Conservation (phyloP, 2,329 filamentous ascomycete species). For the Alternaria consortialis region DNA sequence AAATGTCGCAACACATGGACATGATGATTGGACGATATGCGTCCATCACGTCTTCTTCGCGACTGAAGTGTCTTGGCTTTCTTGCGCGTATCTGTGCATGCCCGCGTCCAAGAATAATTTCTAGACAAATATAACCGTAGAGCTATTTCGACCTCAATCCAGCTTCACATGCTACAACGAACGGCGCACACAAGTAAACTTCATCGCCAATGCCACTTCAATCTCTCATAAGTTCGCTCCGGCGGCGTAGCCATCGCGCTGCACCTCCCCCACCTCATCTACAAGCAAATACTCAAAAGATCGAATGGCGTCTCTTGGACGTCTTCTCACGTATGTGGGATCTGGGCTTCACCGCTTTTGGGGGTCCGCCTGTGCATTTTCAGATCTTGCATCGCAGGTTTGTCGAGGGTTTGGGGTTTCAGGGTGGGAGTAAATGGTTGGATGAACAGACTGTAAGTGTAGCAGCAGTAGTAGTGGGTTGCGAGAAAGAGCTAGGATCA, state of each 20-base stretch:
- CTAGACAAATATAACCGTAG: neutral
- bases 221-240: slow-evolving; percentile 34
- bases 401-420: slow-evolving; percentile 59
- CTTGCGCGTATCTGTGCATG: neutral
- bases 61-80: slow-evolving; percentile 1
- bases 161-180: neutral
- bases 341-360: slow-evolving; percentile 71
- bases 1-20: slow-evolving; percentile 11
- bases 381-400: slow-evolving; percentile 71
- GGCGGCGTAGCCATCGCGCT: slow-evolving; percentile 18
- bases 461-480: neutral
- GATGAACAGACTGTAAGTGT: slow-evolving; percentile 70
- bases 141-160: neutral
- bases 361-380: slow-evolving; percentile 75
- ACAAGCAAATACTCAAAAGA: slow-evolving; percentile 30
- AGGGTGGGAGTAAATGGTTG: slow-evolving; percentile 68
- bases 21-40: slow-evolving; percentile 11
- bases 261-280: slow-evolving; percentile 10
- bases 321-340: slow-evolving; percentile 59
- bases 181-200: neutral
- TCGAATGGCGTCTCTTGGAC: slow-evolving; percentile 37
- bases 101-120: neutral
- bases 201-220: slow-evolving; percentile 22
- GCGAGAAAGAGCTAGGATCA: neutral
- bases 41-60: neutral